Conservation (phyloP, 2,329 filamentous ascomycete genomes). For the Fusarium sp. region DNA sequence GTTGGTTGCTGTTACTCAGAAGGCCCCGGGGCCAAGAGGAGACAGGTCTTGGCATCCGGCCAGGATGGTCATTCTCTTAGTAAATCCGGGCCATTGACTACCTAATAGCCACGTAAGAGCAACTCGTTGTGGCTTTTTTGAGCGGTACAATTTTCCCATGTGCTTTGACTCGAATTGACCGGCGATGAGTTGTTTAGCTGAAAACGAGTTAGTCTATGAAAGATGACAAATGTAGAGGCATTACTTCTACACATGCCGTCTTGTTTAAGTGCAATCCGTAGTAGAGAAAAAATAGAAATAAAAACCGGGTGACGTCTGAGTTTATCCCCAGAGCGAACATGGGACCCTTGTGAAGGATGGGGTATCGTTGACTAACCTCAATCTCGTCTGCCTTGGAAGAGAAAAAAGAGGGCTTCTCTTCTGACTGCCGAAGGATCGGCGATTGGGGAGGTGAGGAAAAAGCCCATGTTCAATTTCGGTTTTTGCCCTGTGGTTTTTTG, state of each 20-base stretch:
- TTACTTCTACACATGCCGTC: constrained; percentile 19
- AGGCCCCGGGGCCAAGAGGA: constrained; percentile 26
- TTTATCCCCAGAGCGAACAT: constrained; percentile 33
- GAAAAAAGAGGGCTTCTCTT: neutral
- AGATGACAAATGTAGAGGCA: constrained; percentile 12
- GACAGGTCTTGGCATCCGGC: constrained; percentile 33
- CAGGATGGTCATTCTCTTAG: constrained; percentile 42
- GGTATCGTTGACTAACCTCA: constrained; percentile 40
- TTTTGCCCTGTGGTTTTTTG: constrained; percentile 32
- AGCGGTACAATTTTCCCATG: neutral
- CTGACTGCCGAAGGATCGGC: constrained; percentile 21
- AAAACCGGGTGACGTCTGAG: constrained; percentile 34
- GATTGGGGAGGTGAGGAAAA: neutral
- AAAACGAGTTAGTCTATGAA: neutral
- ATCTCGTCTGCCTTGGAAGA: constrained; percentile 41
- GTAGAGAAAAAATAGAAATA: constrained; percentile 14
- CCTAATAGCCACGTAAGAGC: constrained; percentile 45
- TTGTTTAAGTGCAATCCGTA: constrained; percentile 17
- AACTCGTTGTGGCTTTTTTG: constrained; percentile 15
- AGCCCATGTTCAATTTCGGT: constrained; percentile 29
- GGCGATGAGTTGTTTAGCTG: neutral
- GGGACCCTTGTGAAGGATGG: constrained; percentile 16
- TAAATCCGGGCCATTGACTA: constrained; percentile 38
- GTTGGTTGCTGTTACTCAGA: constrained; percentile 18
- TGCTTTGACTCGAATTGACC: neutral